Base-by-base conservation (phyloP, 2,329 filamentous ascomycete species). In the Pseudonectria foliicola region DNA sequence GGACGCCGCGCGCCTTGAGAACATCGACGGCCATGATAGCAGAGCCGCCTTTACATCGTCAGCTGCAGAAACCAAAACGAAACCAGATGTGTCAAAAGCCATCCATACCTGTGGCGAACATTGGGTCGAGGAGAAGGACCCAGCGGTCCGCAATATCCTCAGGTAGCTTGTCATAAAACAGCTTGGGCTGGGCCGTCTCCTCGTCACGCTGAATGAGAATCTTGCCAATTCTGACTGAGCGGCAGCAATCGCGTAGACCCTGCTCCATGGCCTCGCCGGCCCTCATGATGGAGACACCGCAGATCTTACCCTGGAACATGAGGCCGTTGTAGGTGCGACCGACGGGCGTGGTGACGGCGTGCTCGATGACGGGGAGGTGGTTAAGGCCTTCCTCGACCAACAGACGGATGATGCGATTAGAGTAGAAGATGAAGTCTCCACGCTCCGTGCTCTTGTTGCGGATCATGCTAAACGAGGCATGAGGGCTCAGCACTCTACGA, bases 261-360 rank as follows among this genome's bases (percentile, higher is more conserved):
- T 96, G 88, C 66, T 98, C 92, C 92, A 98, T 98, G 39, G 90
- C 86, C 66, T 98, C 92, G 33, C 92, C 92, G 10, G 92, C 92
- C 45, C 92, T 80, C 92, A 98, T 96, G 53, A 98, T 98, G 6
- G 86, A 94, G 12, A 98, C 92, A 35, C 92, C 92, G 56, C 92
- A 98, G 50, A 98, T 98, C 67, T 96, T 95, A 46, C 92, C 92
- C 60, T 96, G 83, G 55, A 98, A 98, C 64, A 85, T 84, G 45
- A 98, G 85, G 18, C 92, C 92, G 24, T 84, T 77, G 63, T 98
- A 98, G 34, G 78, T 77, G 44, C 82, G 80, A 27, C 89, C 90
- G 28, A 95, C 85, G 1, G 92, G 92, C 6, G 92, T 96, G 27
- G 82, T 93, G 54, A 98, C 84, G 21, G 81, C 80, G 53, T 93